Conservation (phyloP, 345 rosid species). For the Gynandropsis gynandra region DNA sequence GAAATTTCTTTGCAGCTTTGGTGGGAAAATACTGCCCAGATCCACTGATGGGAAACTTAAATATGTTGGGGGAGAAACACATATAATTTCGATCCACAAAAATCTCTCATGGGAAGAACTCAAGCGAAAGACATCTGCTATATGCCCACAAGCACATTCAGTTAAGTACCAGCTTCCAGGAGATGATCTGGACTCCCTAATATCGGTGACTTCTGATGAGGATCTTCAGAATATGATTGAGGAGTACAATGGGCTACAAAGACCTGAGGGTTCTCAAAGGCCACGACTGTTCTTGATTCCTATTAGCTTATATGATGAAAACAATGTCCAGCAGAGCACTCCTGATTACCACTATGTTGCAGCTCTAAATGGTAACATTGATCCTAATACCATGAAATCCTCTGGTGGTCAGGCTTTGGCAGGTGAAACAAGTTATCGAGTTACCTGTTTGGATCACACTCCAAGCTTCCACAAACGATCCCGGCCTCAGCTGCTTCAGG, state of each 20-base stretch:
- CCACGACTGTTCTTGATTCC: constrained; percentile 59
- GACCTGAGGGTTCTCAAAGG: constrained; percentile 45
- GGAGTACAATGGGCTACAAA: constrained; percentile 50
- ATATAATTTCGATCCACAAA: constrained; percentile 41
- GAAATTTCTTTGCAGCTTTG: constrained; percentile 60
- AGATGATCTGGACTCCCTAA: constrained; percentile 59
- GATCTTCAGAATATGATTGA: constrained; percentile 67
- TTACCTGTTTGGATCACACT: constrained; percentile 21
- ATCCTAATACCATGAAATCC: constrained; percentile 30
- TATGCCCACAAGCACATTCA: constrained; percentile 46
- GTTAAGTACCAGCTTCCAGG: constrained; percentile 73
- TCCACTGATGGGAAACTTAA: constrained; percentile 60
- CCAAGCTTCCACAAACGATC: constrained; percentile 24
- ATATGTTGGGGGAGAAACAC: constrained; percentile 67
- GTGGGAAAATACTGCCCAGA: constrained; percentile 61
- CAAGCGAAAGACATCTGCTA: constrained; percentile 40
- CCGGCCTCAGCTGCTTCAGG: constrained; percentile 26
- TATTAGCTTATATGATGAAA: constrained; percentile 30
- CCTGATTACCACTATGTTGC: constrained; percentile 40
- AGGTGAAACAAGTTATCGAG: constrained; percentile 35
- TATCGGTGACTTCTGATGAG: constrained; percentile 58
- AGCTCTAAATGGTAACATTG: constrained; percentile 41
- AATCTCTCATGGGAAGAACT: constrained; percentile 53
- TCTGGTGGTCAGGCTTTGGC: constrained; percentile 25
- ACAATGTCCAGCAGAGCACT: constrained; percentile 30